A percentile compares a stretch with the other conserved stretches of the same genome.
phyloP scores from a whole-genome alignment of 176 grass and related monocot species.

The Hordeum marinum region DNA sequence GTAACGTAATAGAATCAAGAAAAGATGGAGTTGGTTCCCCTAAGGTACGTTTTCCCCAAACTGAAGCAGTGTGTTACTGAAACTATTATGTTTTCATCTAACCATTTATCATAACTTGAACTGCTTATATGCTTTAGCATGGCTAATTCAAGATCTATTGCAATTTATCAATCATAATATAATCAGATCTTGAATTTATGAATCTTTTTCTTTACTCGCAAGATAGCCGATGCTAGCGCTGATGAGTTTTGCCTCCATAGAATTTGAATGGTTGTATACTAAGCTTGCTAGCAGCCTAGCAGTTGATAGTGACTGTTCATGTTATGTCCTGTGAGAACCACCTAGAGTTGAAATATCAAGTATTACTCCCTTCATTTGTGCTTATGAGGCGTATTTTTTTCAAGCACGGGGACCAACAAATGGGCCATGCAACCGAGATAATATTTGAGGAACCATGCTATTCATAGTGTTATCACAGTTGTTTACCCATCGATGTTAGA shows the following conservation, averaged over 20 bases:
- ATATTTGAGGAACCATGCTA: background rate
- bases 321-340: constrained; percentile 1
- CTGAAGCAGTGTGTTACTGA: background rate
- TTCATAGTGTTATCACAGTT: background rate
- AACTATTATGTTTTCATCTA: constrained; percentile 14
- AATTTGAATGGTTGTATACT: background rate
- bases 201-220: background rate
- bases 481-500: background rate
- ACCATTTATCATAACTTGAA: constrained; percentile 6
- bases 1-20: constrained; percentile 89
- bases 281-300: background rate
- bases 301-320: background rate
- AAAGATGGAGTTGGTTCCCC: constrained; percentile 77
- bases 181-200: background rate
- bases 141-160: background rate
- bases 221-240: background rate
- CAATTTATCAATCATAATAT: background rate
- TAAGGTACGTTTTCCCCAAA: constrained; percentile 50
- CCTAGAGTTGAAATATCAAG: background rate
- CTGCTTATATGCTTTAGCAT: background rate
- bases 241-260: background rate
- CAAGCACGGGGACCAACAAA: background rate
- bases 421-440: background rate
- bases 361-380: background rate
- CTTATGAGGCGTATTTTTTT: background rate